Percentiles rank a stretch among this genome's conserved stretches.
These are phyloP conservation scores for Hydnomerulius pinastri DNA, from an alignment of 768 basidiomycete genomes.

Conservation along the genomic window DNA sequence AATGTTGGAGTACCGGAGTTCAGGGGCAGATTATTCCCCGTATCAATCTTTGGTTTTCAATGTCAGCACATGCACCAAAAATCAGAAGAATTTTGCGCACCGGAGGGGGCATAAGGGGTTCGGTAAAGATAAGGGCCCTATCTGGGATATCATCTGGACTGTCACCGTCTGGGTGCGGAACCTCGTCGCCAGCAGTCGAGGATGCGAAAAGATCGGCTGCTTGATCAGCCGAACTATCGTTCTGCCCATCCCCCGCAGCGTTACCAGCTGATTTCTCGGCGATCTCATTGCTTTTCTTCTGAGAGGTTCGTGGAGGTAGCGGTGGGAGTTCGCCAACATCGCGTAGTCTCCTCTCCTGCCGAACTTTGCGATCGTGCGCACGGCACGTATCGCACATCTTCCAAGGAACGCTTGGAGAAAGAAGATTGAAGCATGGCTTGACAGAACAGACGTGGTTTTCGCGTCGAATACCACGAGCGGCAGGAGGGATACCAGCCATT, in stretches of 20 bases:
- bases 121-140: neutral
- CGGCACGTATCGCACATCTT: constrained; percentile 51
- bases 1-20: neutral
- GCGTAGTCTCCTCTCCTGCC: constrained; percentile 30
- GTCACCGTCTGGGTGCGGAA: neutral
- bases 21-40: neutral
- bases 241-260: neutral
- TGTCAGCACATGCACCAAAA: neutral
- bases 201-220: neutral
- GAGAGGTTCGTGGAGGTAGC: neutral
- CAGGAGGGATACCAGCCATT: constrained; percentile 20
- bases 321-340: constrained; percentile 13
- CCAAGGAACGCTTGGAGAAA: constrained; percentile 46
- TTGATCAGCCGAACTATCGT: neutral
- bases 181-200: neutral
- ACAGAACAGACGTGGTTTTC: constrained; percentile 41
- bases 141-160: neutral
- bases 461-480: constrained; percentile 33
- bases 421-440: constrained; percentile 45
- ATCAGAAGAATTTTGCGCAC: neutral
- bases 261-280: neutral
- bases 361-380: constrained; percentile 34
- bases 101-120: neutral
- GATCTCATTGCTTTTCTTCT: neutral
- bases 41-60: neutral